Base-by-base conservation (phyloP, 495 filamentous ascomycete species). In the Hyaloscypha finlandica region DNA sequence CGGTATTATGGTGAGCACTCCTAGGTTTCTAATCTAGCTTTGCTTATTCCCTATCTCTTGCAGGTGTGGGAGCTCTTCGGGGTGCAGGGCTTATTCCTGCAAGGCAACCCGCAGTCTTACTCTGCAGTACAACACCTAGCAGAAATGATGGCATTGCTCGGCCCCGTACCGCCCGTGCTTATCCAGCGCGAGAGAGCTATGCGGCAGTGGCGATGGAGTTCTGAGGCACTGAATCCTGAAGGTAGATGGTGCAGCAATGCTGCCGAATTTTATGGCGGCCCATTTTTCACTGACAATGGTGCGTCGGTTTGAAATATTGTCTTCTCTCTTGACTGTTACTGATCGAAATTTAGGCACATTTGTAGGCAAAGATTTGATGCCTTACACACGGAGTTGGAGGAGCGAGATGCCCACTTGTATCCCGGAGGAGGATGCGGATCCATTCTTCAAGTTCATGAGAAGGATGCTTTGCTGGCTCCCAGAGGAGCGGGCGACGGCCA, bases 381-480 rank as follows among this genome's bases (percentile, higher is more conserved):
- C 25, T 39, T 9, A 3, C n/a, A 42, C n/a, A 30, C 37, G 12
- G 35, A 54, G 25, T n/a, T 61, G 31, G 31, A 61, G 31, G 59
- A 61, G 31, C 6, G 19, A 19, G 59, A 39, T 29, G 37, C 59
- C 31, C 8, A 12, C 35, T 1, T 29, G 62, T 35, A 70, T 82
- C 0, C 63, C 74, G 14, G 78, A 75, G 51, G 61, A 73, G 58
- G 74, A 80, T 29, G 78, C 79, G 52, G 74, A 74, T 14, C 68
- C 68, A 51, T 84, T 85, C 68, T 29, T 85, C 16, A 20, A 39
- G 5, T 77, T 84, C 59, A 78, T 84, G 68, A 66, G 70, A 32
- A 59, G 12, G 55, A 85, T 85, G 81, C 71, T 86, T 63, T 78
- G 79, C 58, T 85, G 83, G 83, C 67, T 71, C 11, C 83, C 82